phyloP scores from a whole-genome alignment of 768 basidiomycete species.

The Boletales sp. region DNA sequence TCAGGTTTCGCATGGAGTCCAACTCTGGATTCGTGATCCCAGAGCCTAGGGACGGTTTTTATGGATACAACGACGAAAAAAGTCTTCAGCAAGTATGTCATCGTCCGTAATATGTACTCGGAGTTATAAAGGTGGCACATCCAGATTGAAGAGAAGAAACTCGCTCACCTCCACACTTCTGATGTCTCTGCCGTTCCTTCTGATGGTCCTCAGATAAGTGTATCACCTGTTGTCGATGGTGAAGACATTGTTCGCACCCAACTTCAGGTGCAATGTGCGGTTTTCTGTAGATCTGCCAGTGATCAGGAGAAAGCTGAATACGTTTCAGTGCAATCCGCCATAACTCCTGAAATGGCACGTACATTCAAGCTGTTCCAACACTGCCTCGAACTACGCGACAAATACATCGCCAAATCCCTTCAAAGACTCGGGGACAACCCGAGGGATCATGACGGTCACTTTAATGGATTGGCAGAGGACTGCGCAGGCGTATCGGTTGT shows the following conservation, averaged over 20 bases:
- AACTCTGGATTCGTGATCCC: conserved; percentile 35
- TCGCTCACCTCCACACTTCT: conserved; percentile 62
- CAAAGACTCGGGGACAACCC: conserved; percentile 97
- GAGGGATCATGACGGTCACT: conserved; percentile 79
- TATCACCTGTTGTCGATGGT: conserved; percentile 28
- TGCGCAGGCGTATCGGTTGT: conserved; percentile 64
- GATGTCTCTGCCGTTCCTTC: conserved; percentile 34
- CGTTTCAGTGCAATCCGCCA: conserved; percentile 18
- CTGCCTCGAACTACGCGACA: conserved; percentile 91
- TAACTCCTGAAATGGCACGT: conserved; percentile 44
- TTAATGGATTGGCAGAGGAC: conserved; percentile 63
- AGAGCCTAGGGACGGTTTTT: conserved; percentile 68
- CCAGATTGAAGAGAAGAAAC: conserved; percentile 73
- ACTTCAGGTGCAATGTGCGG: conserved; percentile 31
- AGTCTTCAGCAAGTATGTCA: conserved; percentile 63
- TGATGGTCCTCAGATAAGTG: too few relatives aligned
- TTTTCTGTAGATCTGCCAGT: not conserved
- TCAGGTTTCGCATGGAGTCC: conserved; percentile 12
- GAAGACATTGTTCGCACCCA: conserved; percentile 36
- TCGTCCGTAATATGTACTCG: conserved; percentile 1
- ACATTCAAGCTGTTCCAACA: conserved; percentile 72
- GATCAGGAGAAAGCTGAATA: conserved; percentile 4
- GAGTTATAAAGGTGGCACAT: not conserved
- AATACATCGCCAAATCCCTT: conserved; percentile 84
- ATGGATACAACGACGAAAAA: conserved; percentile 78